These are phyloP conservation scores for Seiridium unicorne DNA, from an alignment of 2,329 filamentous ascomycete genomes.

Conservation along the genomic window DNA sequence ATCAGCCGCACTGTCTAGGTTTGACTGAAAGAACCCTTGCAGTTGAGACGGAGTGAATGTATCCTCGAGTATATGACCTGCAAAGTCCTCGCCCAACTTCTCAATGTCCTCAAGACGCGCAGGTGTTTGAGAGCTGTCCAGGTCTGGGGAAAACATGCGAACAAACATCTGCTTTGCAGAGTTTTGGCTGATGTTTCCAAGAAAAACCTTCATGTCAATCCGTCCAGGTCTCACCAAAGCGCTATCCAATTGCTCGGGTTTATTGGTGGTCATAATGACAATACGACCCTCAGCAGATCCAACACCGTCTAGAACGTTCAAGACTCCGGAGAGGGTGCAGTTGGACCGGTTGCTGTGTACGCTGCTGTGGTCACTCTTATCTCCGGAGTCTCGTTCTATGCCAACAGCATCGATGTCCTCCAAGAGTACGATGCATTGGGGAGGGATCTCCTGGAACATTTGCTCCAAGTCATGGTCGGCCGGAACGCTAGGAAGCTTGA, in stretches of 20 bases:
- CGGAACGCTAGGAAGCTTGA: constrained; percentile 39
- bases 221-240: constrained; percentile 60
- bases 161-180: constrained; percentile 34
- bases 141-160: constrained; percentile 31
- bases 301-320: constrained; percentile 65
- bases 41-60: constrained; percentile 33
- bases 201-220: constrained; percentile 56
- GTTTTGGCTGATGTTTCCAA: constrained; percentile 31
- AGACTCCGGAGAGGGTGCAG: constrained; percentile 58
- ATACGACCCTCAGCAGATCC: constrained; percentile 63
- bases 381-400: constrained; percentile 32
- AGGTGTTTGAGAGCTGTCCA: not conserved
- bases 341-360: constrained; percentile 20
- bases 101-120: constrained; percentile 12
- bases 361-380: constrained; percentile 19
- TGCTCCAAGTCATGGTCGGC: constrained; percentile 48
- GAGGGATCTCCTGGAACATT: constrained; percentile 50
- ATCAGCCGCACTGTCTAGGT: constrained; percentile 28
- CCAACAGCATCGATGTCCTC: constrained; percentile 55
- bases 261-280: constrained; percentile 67
- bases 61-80: constrained; percentile 28
- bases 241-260: constrained; percentile 55
- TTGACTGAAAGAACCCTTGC: constrained; percentile 33
- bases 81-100: constrained; percentile 25
- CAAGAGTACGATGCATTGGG: constrained; percentile 52